Base-by-base conservation (phyloP, 139 green algal genomes). In the Coelastrella sp. region DNA sequence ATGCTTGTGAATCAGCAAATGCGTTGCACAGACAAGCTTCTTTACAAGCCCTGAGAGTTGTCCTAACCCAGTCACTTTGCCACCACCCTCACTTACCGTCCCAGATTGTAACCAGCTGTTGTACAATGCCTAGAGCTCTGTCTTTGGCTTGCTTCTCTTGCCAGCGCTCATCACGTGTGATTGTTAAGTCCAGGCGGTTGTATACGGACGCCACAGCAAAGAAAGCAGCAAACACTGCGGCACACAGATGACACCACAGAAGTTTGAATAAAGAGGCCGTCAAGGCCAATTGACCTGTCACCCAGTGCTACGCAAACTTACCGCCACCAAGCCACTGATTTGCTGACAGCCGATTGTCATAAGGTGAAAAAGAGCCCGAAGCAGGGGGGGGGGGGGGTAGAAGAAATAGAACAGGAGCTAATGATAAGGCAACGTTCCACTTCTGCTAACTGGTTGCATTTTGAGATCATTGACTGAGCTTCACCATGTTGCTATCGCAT, bases 151-250 rank as follows among this genome's bases (percentile, higher is more conserved):
- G 73, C 47, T 80, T 73, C n/a, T 90, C 77, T 57, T 94, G 93
- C 32, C 78, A 89, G 64, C 75, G 56, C 61, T 91, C 81, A 86
- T 89, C 83, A 59, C 91, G 91, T 0, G 93, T 92, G 77, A 97
- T 96, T 79, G 93, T 95, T 83, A 97, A 95, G 79, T 97, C 95
- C 76, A 94, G 73, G 20, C 95, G 92, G 73, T 94, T 92, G 90
- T 95, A 97, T 3, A 91, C 82, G 14, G 95, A 93, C 60, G 83
- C 91, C 3, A 92, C 85, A 22, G 85, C 47, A 66, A 97, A 97
- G 65, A 97, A 85, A 6, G 71, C 71, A 32, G 91, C 86, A 89
- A 96, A 95, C 7, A 86, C 92, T 73, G 74, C 64, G 79, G 23
- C 75, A 65, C 8, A 68, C 32, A 22, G 7, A n/a, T 11, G 2